Conservation (phyloP, 768 basidiomycete genomes). For the Termitomyces sp. region DNA sequence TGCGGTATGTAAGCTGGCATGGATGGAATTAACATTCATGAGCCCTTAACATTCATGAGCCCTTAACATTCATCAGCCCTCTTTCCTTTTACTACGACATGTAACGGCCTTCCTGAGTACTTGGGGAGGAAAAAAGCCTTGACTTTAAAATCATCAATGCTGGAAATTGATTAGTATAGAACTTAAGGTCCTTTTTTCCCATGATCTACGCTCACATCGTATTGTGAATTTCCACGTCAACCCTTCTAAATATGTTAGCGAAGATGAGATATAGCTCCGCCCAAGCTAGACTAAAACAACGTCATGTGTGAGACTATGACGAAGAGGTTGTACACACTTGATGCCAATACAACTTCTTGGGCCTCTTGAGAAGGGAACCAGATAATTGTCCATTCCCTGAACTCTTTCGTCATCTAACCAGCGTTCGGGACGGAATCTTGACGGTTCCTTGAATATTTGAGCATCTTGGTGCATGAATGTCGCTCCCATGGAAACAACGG, state of each 20-base stretch:
- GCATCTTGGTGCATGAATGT: neutral
- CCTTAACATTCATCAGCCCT: neutral
- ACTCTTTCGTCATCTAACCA: neutral
- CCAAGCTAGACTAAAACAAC: neutral
- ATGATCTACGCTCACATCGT: constrained; percentile 1
- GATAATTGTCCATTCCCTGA: neutral
- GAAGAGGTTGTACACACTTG: neutral
- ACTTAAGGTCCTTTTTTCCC: neutral
- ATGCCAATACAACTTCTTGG: neutral
- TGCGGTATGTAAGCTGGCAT: no score
- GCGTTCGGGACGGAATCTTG: neutral
- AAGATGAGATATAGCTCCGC: neutral
- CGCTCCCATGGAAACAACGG: neutral
- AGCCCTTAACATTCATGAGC: no score
- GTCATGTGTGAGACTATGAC: neutral
- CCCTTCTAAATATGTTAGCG: neutral
- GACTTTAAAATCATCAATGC: constrained; percentile 7
- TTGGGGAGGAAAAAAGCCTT: constrained; percentile 1
- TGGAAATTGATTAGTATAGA: neutral
- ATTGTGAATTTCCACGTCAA: constrained; percentile 3
- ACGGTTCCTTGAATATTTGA: neutral
- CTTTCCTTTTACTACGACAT: neutral
- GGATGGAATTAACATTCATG: no score
- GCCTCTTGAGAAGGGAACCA: neutral
- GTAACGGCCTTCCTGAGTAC: constrained; percentile 1